phyloP scores from a whole-genome alignment of 352 stramenopile genomes.

The Albugo laibachii region DNA sequence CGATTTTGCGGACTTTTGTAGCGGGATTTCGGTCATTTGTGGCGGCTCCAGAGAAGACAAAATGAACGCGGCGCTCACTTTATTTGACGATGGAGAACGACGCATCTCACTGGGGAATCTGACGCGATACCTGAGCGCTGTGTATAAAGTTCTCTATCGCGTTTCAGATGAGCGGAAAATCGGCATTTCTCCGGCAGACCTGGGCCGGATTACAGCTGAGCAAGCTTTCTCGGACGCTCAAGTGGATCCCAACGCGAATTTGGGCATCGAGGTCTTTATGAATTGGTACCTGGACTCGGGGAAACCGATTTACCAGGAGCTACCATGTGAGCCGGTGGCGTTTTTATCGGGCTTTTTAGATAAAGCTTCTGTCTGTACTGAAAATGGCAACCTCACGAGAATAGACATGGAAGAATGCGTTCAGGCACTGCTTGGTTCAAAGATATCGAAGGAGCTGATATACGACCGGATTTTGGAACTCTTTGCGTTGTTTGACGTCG shows the following conservation, averaged over 20 bases:
- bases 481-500: constrained; percentile 13
- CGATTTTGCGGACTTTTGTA: constrained; percentile 13
- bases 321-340: constrained; percentile 5
- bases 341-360: constrained; percentile 10
- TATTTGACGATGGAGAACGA: constrained; percentile 12
- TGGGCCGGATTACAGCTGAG: constrained; percentile 9
- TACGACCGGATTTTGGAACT: constrained; percentile 4
- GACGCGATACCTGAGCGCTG: constrained; percentile 7
- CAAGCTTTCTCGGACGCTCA: constrained; percentile 12
- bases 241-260: constrained; percentile 8
- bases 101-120: constrained; percentile 14
- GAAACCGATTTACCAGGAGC: constrained; percentile 17
- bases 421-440: constrained; percentile 3
- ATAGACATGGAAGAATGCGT: constrained; percentile 6
- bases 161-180: not conserved
- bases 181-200: constrained; percentile 3
- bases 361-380: constrained; percentile 4
- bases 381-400: constrained; percentile 7
- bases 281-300: constrained; percentile 22
- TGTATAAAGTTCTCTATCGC: constrained; percentile 9
- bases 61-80: constrained; percentile 10
- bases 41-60: constrained; percentile 11
- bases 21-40: constrained; percentile 13
- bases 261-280: constrained; percentile 13
- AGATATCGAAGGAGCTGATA: not conserved